Evolutionary conservation across 108 stramenopile species (phyloP).

Genomic region (Nitzschia palea): DNA sequence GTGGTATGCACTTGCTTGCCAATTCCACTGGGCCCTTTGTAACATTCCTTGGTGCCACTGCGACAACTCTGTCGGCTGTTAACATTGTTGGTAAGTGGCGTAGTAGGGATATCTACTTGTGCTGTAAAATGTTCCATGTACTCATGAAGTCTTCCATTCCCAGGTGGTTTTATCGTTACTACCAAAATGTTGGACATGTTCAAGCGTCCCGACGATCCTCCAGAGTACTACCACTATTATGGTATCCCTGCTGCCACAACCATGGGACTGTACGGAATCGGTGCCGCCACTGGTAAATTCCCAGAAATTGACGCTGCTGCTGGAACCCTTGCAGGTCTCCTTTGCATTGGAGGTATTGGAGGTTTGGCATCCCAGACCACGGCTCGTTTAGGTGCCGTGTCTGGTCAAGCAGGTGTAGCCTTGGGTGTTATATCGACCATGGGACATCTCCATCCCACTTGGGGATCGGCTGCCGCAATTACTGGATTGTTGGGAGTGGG

Average conservation of each 20-base stretch:
- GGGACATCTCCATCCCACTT: conserved; percentile 75
- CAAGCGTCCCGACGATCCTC: conserved; percentile 97
- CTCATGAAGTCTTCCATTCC: conserved; percentile 4
- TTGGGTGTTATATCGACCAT: conserved; percentile 95
- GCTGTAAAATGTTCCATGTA: no score
- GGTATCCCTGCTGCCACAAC: conserved; percentile 90
- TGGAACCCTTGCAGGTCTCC: conserved; percentile 83
- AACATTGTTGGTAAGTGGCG: conserved; percentile 84
- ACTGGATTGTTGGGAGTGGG: conserved; percentile 90
- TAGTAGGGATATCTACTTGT: no score
- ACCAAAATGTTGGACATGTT: conserved; percentile 99
- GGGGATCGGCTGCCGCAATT: conserved; percentile 73
- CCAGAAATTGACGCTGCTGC: conserved; percentile 87
- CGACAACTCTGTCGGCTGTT: conserved; percentile 91
- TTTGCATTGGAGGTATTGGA: conserved; percentile 98
- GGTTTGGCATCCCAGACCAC: conserved; percentile 93
- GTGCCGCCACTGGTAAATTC: conserved; percentile 79
- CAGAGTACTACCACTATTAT: conserved; percentile 96
- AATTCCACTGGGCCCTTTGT: conserved; percentile 68
- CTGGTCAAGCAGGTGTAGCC: conserved; percentile 97
- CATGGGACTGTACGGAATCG: conserved; percentile 72
- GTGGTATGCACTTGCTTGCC: conserved; percentile 96
- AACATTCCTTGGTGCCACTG: conserved; percentile 83
- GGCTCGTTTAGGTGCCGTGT: conserved; percentile 92
- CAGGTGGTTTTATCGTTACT: conserved; percentile 93